Evolutionary conservation across 2,329 filamentous ascomycete species (phyloP), one percentile per base, ranked within the genome.

Genomic region (Colletotrichum melonis): DNA sequence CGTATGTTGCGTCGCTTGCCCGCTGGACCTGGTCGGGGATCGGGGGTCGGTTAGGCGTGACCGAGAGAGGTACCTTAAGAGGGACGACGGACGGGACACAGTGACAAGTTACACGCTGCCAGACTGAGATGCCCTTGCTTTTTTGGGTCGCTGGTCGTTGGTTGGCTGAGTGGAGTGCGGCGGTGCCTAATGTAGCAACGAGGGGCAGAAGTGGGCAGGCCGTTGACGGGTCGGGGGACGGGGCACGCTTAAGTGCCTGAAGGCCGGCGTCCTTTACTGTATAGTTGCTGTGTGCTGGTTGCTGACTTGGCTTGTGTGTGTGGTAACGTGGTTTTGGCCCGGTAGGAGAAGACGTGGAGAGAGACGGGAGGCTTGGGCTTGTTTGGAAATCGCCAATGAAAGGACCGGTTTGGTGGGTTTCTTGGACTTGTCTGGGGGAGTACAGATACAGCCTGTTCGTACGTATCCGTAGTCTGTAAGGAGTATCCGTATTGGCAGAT

Each of bases 101-200:
- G 42, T 56, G 30, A 55, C 42, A 42, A 49, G 38, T 42, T 19
- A 42, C 38, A 42, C 12, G 35, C 38, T 42, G 38, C 38, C 16
- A 42, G 14, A 35, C 14, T 16, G 5, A 42, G 14, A 6, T 42
- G 38, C 38, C 35, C 26, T 49, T 49, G 64, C 46, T 71, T 59
- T 57, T n/a, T 56, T 64, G 46, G 57, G 67, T 64, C 52, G 66
- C 56, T 56, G 56, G 56, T 72, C 57, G 72, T 63, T 74, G 57
- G 72, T 67, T 74, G 72, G 72, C 55, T 74, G 63, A 59, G 38
- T 49, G 69, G 30, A 52, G 52, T 63, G 63, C 63, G 63, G 69
- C 63, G 56, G 72, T 57, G 68, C 71, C 71, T 65, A 62, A 73
- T 63, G 71, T 66, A 71, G 67, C 71, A 71, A 73, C 67, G 71